Conservation (phyloP, 2,329 filamentous ascomycete species). For the Keithomyces neogunnii region DNA sequence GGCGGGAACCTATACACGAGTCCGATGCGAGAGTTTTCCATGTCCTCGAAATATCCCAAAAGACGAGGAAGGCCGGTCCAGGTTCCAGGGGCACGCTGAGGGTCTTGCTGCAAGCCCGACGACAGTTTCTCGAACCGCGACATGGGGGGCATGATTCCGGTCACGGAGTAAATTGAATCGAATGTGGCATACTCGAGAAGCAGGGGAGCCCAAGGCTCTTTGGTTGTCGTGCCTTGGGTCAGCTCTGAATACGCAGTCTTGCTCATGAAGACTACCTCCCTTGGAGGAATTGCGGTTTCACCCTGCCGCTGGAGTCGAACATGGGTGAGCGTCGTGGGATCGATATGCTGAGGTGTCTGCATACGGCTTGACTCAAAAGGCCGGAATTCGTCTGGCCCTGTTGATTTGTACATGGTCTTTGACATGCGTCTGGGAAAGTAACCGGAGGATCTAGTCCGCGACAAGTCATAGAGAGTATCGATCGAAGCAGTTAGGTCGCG, state of each 20-base stretch:
- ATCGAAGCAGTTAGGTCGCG: constrained; percentile 69
- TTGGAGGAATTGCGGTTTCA: constrained; percentile 19
- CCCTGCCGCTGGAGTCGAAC: constrained; percentile 32
- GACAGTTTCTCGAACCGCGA: constrained; percentile 56
- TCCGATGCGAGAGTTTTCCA: constrained; percentile 60
- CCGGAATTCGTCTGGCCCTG: constrained; percentile 33
- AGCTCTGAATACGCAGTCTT: constrained; percentile 44
- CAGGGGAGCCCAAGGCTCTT: constrained; percentile 44
- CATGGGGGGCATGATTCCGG: constrained; percentile 57
- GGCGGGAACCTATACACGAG: constrained; percentile 67
- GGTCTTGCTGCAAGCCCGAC: constrained; percentile 45
- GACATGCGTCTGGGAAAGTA: constrained; percentile 22
- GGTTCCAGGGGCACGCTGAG: constrained; percentile 41
- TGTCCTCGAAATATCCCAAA: constrained; percentile 67
- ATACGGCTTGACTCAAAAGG: constrained; percentile 53
- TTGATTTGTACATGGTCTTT: constrained; percentile 26
- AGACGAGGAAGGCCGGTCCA: constrained; percentile 55
- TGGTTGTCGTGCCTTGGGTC: constrained; percentile 29
- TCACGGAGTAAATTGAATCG: constrained; percentile 52
- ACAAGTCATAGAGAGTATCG: constrained; percentile 71
- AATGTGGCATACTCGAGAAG: constrained; percentile 65
- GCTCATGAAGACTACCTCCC: constrained; percentile 41
- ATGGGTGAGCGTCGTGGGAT: constrained; percentile 43
- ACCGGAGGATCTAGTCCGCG: constrained; percentile 50
- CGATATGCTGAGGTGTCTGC: constrained; percentile 52